Base-by-base conservation (phyloP, 768 basidiomycete genomes). In the Leucogyrophana mollusca region DNA sequence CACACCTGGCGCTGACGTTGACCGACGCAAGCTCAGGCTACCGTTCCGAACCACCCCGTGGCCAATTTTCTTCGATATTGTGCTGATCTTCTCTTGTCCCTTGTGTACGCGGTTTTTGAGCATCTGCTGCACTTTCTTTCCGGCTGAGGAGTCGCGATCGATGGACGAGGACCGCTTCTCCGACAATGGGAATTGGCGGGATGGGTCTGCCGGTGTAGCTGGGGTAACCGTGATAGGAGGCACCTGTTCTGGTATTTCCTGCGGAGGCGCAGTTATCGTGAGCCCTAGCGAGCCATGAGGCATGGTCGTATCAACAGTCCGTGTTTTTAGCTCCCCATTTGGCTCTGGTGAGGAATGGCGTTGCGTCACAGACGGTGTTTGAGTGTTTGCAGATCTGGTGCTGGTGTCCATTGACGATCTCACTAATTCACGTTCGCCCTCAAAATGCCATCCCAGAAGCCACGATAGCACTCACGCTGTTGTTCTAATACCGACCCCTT, bases 51-150 rank as follows among this genome's bases (percentile, higher is more conserved):
- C 76, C 16, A 87, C 84, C 5, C 85, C 85, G 55, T 80, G 77
- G 6, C 87, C 87, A 32, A 91, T 83, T 60, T 81, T 89, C 60
- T 76, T 80, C 24, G 87, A 87, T 41, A 90, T 87, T 14, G 85
- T 87, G 21, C 80, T 80, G 34, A 92, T 87, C 41, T 82, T 76
- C 5, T 73, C 83, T 47, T 83, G 83, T 6, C 84, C 79, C 58
- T 88, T 85, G 54, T 89, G 80, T 18, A 90, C 87, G 9, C 79
- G 75, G 47, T 78, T 76, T 64, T 85, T 90, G 50, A 90, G 67
- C 68, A 87, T 86, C 60, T 83, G 82, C 54, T 84, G 83, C 43
- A 90, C 71, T 60, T 85, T 88, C 65, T 86, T 89, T 32, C 82
- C 82, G 43, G 78, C 77, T 20, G 76, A 80, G 8, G 71, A 69